Conservation (phyloP, 495 filamentous ascomycete genomes). For the Venustampulla echinocandica region DNA sequence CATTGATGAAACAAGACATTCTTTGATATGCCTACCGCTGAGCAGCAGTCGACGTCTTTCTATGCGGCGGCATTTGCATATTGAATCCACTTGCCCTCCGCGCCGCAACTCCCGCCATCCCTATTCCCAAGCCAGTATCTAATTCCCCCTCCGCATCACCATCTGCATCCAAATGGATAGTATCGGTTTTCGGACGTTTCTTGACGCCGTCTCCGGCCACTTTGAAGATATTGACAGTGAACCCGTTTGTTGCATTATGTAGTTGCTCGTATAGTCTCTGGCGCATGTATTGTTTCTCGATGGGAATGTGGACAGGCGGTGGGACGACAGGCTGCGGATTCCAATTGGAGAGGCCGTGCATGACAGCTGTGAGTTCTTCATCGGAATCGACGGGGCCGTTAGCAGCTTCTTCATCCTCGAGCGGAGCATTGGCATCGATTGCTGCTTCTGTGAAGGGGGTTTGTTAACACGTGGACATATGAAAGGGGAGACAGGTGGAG, state of each 20-base stretch:
- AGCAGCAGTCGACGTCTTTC: neutral
- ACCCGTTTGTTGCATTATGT: slow-evolving; percentile 57
- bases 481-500: slow-evolving; percentile 1
- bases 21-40: slow-evolving; percentile 3
- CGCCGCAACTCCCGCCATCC: slow-evolving; percentile 8
- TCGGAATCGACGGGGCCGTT: slow-evolving; percentile 77
- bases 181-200: slow-evolving; percentile 37
- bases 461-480: slow-evolving; percentile 14
- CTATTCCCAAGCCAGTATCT: slow-evolving; percentile 1
- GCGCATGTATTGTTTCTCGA: slow-evolving; percentile 65
- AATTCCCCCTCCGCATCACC: slow-evolving; percentile 10
- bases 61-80: slow-evolving; percentile 14
- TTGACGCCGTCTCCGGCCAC: slow-evolving; percentile 26
- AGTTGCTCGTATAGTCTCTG: slow-evolving; percentile 87
- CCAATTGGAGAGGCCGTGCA: slow-evolving; percentile 69
- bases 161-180: slow-evolving; percentile 15
- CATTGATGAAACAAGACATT: too few species aligned
- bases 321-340: slow-evolving; percentile 64
- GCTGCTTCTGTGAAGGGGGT: slow-evolving; percentile 60
- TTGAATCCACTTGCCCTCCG: slow-evolving; percentile 12
- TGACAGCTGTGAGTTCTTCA: slow-evolving; percentile 83
- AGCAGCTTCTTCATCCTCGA: slow-evolving; percentile 73
- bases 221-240: slow-evolving; percentile 45
- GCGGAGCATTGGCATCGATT: slow-evolving; percentile 87
- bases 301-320: slow-evolving; percentile 57